Conservation (phyloP, 1,139 yeast species). For the Taphrina populina region DNA sequence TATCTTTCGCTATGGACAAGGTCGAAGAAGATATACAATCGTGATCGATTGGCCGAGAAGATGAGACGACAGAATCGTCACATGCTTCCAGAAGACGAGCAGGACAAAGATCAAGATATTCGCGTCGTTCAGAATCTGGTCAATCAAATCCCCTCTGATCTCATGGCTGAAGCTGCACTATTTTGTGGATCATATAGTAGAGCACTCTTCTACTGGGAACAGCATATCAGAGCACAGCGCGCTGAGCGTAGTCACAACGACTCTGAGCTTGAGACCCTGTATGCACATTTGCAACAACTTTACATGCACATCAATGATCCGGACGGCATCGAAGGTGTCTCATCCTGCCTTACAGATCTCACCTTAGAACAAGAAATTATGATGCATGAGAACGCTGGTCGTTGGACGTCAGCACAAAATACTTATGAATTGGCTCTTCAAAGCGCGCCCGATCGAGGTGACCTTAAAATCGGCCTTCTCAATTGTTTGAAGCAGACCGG, state of each 20-base stretch:
- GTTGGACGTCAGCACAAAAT: slow-evolving; percentile 84
- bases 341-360: slow-evolving; percentile 67
- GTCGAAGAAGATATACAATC: slow-evolving; percentile 43
- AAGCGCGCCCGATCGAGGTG: slow-evolving; percentile 44
- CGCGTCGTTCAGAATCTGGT: slow-evolving; percentile 51
- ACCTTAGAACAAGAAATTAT: slow-evolving; percentile 61
- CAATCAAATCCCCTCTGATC: slow-evolving; percentile 59
- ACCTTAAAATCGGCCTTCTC: slow-evolving; percentile 50
- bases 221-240: slow-evolving; percentile 51
- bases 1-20: slow-evolving; percentile 76
- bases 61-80: slow-evolving; percentile 35
- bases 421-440: slow-evolving; percentile 72
- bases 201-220: slow-evolving; percentile 84
- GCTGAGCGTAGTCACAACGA: slow-evolving; percentile 42
- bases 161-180: slow-evolving; percentile 74
- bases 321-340: slow-evolving; percentile 85
- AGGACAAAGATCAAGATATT: slow-evolving; percentile 37
- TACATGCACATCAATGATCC: slow-evolving; percentile 85
- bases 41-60: slow-evolving; percentile 34
- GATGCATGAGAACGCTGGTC: slow-evolving; percentile 79
- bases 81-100: slow-evolving; percentile 35
- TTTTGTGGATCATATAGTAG: slow-evolving; percentile 86
- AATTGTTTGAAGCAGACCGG: slow-evolving; percentile 61
- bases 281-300: slow-evolving; percentile 59
- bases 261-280: slow-evolving; percentile 45